Percentiles rank a stretch among this genome's conserved stretches.
Conservation (phyloP, 257 asterid genomes). For the Mitragyna speciosa region DNA sequence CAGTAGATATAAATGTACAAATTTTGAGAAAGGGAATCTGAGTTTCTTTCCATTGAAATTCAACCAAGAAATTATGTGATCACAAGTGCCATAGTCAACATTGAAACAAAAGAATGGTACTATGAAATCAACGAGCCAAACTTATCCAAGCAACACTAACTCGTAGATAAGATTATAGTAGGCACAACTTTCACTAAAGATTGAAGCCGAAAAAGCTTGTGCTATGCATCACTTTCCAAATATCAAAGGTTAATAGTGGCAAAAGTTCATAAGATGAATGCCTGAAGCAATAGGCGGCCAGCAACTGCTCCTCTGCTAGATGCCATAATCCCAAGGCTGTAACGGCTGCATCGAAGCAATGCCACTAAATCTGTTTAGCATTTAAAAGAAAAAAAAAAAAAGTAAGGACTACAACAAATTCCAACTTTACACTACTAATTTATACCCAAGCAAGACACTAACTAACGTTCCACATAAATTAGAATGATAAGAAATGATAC, state of each 20-base stretch:
- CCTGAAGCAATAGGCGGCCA: conserved; percentile 89
- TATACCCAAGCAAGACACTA: background rate
- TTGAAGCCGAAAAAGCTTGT: background rate
- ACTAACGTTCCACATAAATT: background rate
- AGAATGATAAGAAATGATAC: background rate
- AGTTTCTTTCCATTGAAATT: background rate
- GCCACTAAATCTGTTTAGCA: conserved; percentile 69
- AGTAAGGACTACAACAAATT: background rate
- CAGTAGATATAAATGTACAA: background rate
- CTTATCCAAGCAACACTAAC: background rate
- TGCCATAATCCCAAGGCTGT: conserved; percentile 90
- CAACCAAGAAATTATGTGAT: background rate
- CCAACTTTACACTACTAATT: background rate
- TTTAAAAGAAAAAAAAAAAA: background rate
- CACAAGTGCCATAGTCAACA: background rate
- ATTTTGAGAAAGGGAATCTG: background rate
- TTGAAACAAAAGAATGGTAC: background rate
- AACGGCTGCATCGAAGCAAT: conserved; percentile 82
- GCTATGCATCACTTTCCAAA: background rate
- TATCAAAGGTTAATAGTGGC: background rate
- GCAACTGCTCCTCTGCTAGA: conserved; percentile 85
- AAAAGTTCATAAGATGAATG: conserved; percentile 11
- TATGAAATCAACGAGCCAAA: background rate
- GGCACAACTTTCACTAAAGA: background rate
- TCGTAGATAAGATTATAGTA: background rate